Evolutionary conservation across 1,139 yeast genomes (phyloP), one percentile per base, ranked within the genome.

Genomic region (Pichia sp.): DNA sequence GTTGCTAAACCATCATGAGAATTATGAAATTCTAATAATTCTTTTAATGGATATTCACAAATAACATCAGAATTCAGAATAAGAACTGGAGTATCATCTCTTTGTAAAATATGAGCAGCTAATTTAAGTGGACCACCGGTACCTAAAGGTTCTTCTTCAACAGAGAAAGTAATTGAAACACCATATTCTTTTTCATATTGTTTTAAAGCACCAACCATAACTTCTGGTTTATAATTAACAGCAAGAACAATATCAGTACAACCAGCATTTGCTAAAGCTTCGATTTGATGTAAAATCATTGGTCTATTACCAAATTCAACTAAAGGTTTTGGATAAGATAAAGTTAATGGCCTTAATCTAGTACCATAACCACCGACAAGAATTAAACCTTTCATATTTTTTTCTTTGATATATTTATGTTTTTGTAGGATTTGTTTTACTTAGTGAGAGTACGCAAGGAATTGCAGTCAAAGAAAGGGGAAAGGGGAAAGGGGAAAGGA

Each of bases 281-380:
- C 97, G 64, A 94, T 89, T 74, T 94, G 99, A 69, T 94, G 98
- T 62, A 87, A 75, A 61, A 85, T 85, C 94, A 85, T 85, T 62
- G 98, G 97, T 74, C 94, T 86, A 85, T 92, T 92, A 67, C 89
- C 98, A 63, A 92, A 92, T 72, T 94, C 99, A 54, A 94, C 98
- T 69, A 94, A 78, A 45, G 99, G 99, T 74, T 94, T 94, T 68
- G 99, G 99, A 56, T 86, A 78, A 48, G 98, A 90, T 63, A 94
- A 77, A 51, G 99, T 94, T 63, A 92, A 78, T 54, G 99, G 99
- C 80, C 99, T 90, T 75, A 92, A 85, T 75, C 99, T 94, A 64
- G 99, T 92, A 77, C 99, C 99, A 76, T 89, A 92, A 69, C 98
- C 98, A 66, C 98, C 98, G 62, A 92, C 98, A 68, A 92, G 85